A percentile compares a stretch with the other conserved stretches of the same genome.
Conservation (phyloP, 2,329 filamentous ascomycete species). For the Golovinomyces cichoracearum region DNA sequence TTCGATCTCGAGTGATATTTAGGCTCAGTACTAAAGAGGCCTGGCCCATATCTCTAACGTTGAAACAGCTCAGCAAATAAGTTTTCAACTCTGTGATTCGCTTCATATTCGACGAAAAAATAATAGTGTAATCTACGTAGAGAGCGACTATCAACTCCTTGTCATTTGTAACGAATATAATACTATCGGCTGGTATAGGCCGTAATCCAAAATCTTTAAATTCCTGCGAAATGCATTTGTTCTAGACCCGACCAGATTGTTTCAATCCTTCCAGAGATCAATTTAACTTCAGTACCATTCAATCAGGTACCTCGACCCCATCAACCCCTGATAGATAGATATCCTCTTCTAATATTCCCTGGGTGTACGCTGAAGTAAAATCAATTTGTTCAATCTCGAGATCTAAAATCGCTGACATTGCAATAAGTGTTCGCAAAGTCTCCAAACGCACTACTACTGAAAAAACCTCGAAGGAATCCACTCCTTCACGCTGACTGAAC, state of each 20-base stretch:
- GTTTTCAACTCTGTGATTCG: neutral
- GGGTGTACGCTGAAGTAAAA: neutral
- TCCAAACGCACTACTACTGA: neutral
- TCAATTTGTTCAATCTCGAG: neutral
- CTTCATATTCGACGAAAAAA: neutral
- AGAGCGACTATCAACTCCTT: neutral
- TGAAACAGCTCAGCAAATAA: neutral
- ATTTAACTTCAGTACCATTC: neutral
- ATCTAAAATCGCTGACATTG: neutral
- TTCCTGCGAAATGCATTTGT: neutral
- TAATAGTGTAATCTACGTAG: neutral
- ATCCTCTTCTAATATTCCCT: neutral
- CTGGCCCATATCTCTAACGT: neutral
- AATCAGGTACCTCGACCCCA: neutral
- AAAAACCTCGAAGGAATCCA: neutral
- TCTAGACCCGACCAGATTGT: neutral
- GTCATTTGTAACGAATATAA: neutral
- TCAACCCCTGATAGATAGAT: neutral
- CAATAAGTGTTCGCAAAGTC: neutral
- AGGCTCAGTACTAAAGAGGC: neutral
- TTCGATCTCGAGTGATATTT: neutral
- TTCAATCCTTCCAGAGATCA: neutral
- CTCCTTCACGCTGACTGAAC: neutral
- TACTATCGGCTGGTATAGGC: neutral
- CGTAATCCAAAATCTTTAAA: neutral